A percentile compares a stretch with the other conserved stretches of the same genome.
phyloP scores from a whole-genome alignment of 129 eudicot species.

The Solidago caesia region DNA sequence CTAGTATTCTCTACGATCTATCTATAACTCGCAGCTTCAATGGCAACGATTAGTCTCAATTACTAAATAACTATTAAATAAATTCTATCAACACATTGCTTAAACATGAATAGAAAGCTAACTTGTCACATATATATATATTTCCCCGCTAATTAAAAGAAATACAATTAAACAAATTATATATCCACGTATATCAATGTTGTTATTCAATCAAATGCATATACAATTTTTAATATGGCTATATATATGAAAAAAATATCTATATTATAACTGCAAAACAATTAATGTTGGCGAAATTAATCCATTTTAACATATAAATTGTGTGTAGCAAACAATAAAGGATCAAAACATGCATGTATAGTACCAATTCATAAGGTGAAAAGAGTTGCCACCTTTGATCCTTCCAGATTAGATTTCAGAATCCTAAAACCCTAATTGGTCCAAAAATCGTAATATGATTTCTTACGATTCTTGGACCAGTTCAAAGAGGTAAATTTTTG shows the following conservation, averaged over 20 bases:
- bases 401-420: conserved; percentile 21
- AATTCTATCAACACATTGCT: too few species aligned
- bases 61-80: too few species aligned
- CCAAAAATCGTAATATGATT: conserved; percentile 54
- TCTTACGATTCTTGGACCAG: conserved; percentile 49
- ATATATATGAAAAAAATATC: too few species aligned
- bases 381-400: conserved; percentile 4
- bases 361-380: conserved; percentile 16
- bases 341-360: conserved; percentile 2
- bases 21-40: not conserved
- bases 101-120: too few species aligned
- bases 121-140: too few species aligned
- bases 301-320: not conserved
- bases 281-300: too few species aligned
- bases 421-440: conserved; percentile 42
- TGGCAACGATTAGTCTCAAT: not conserved
- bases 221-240: too few species aligned
- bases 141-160: too few species aligned
- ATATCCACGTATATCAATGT: too few species aligned
- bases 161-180: too few species aligned
- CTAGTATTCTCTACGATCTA: not conserved
- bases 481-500: conserved; percentile 10
- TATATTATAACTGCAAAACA: too few species aligned
- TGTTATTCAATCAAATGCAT: too few species aligned
- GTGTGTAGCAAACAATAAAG: not conserved